Conservation (phyloP, 176 grass and related monocot genomes). For the Alopecurus myosuroides region DNA sequence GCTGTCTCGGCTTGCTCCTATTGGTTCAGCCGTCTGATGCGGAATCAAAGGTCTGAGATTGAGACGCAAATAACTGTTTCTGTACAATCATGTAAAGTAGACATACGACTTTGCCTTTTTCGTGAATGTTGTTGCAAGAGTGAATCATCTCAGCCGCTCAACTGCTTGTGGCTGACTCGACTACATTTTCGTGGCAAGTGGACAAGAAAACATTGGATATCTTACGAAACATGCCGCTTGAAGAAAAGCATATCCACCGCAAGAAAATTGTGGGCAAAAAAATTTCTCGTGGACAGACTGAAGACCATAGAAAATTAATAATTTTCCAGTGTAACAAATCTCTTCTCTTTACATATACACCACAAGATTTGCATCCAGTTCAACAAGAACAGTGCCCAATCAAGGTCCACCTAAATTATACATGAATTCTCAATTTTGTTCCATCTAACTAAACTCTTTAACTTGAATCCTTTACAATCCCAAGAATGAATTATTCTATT, state of each 20-base stretch:
- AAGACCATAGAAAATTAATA: neutral
- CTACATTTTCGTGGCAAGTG: neutral
- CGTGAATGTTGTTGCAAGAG: neutral
- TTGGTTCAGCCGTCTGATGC: neutral
- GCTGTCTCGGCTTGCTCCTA: neutral
- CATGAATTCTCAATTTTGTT: neutral
- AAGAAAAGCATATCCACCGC: neutral
- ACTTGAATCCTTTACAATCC: neutral
- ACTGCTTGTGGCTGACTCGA: neutral
- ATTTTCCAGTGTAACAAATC: neutral
- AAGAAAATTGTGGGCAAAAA: conserved; percentile 2
- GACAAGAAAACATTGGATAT: neutral
- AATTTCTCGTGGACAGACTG: neutral
- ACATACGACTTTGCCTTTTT: neutral
- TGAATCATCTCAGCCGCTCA: neutral
- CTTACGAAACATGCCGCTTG: neutral
- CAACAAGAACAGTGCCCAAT: neutral
- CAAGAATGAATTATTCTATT: neutral
- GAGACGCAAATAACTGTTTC: neutral
- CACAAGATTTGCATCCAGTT: neutral
- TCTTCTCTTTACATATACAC: neutral
- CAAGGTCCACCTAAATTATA: neutral
- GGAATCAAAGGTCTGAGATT: neutral
- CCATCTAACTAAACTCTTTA: neutral
- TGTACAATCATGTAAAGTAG: neutral